These are phyloP conservation scores for Suillus luteus DNA, from an alignment of 768 basidiomycete species.

Conservation along the genomic window DNA sequence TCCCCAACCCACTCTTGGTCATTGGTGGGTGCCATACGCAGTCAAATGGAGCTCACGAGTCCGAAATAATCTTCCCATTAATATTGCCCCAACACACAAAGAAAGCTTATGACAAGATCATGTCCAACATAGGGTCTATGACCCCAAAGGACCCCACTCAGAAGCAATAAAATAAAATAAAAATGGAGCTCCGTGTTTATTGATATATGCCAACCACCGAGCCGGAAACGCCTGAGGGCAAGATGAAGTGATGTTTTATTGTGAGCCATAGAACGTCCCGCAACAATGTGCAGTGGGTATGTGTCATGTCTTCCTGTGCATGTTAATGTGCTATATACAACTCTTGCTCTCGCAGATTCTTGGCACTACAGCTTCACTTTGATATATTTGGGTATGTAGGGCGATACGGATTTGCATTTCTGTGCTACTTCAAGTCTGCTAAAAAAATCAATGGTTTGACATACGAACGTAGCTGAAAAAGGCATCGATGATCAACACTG, in stretches of 20 bases:
- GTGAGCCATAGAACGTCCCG: neutral
- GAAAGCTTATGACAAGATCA: too few species aligned
- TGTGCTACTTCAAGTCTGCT: neutral
- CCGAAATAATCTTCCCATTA: too few species aligned
- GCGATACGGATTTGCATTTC: neutral
- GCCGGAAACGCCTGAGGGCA: neutral
- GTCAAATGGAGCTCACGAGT: neutral
- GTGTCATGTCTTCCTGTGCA: neutral
- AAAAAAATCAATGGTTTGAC: neutral
- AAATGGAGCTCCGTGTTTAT: conserved; percentile 1
- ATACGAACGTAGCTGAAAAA: neutral
- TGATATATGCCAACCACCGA: neutral
- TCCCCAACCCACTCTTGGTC: neutral
- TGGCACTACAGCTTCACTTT: neutral
- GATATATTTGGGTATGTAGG: neutral
- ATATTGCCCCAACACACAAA: too few species aligned
- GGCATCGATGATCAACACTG: too few species aligned
- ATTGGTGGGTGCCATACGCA: neutral
- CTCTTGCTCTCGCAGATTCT: neutral
- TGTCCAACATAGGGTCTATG: too few species aligned
- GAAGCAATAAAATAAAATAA: too few species aligned
- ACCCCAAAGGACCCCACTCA: too few species aligned
- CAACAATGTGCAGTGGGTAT: neutral
- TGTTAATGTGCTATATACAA: neutral
- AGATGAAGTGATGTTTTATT: neutral